phyloP scores from a whole-genome alignment of 2,329 filamentous ascomycete species.

The Grosmannia clavigera region DNA sequence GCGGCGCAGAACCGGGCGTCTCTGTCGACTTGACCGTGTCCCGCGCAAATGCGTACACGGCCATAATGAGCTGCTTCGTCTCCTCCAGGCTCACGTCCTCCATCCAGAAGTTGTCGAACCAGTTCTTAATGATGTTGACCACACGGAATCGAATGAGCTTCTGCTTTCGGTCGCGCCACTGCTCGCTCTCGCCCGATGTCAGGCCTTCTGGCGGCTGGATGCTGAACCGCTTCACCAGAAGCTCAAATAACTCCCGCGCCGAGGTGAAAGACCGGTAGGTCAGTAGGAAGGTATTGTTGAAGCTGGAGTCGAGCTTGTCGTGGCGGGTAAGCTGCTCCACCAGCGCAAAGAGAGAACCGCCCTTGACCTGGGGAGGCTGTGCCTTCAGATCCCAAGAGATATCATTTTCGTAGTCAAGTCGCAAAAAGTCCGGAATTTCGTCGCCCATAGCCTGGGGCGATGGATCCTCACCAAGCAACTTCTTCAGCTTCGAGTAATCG shows the following conservation, averaged over 20 bases:
- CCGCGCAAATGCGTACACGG: constrained; percentile 82
- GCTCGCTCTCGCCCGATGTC: constrained; percentile 61
- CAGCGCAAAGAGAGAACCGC: constrained; percentile 75
- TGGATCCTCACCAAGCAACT: constrained; percentile 54
- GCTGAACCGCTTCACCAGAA: constrained; percentile 81
- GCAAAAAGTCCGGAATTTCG: constrained; percentile 72
- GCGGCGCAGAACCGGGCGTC: constrained; percentile 72
- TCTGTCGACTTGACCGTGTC: constrained; percentile 89
- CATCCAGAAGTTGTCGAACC: constrained; percentile 99
- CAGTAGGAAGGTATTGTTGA: constrained; percentile 95
- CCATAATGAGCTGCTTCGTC: constrained; percentile 71
- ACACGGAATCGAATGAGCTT: constrained; percentile 92
- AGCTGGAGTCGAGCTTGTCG: constrained; percentile 86
- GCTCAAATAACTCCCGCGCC: constrained; percentile 81
- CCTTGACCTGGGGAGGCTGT: constrained; percentile 66
- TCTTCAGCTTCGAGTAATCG: constrained; percentile 51
- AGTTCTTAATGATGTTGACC: constrained; percentile 94
- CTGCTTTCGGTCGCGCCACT: constrained; percentile 89
- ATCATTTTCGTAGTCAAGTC: constrained; percentile 77
- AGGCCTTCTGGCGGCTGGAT: constrained; percentile 84
- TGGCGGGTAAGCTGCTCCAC: constrained; percentile 94
- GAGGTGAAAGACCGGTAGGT: constrained; percentile 94
- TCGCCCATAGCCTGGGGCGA: constrained; percentile 44
- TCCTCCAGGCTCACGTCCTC: constrained; percentile 69
- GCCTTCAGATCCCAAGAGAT: constrained; percentile 79